Evolutionary conservation across 306 rosid species (phyloP).

Genomic region (Medicago truncatula): MtrunA17r5.0-ANR NC_053049.1:15706001-15706500

Average conservation of each 20-base stretch:
- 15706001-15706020: no score
- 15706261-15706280: not conserved
- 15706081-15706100: no score
- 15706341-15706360: not conserved
- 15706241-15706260: not conserved
- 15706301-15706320: not conserved
- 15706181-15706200: no score
- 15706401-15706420: not conserved
- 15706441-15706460: not conserved
- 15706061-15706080: no score
- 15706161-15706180: no score
- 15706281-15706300: constrained; percentile 2
- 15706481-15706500: not conserved
- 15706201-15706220: not conserved
- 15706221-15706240: not conserved
- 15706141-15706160: no score
- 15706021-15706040: no score
- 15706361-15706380: not conserved
- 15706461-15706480: not conserved
- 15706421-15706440: constrained; percentile 1
- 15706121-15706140: no score
- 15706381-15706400: not conserved
- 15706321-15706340: not conserved
- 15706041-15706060: no score
- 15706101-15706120: no score